These are phyloP conservation scores for Panicum virgatum DNA, from an alignment of 202 grass and related monocot species.

Conservation along the genomic window DNA sequence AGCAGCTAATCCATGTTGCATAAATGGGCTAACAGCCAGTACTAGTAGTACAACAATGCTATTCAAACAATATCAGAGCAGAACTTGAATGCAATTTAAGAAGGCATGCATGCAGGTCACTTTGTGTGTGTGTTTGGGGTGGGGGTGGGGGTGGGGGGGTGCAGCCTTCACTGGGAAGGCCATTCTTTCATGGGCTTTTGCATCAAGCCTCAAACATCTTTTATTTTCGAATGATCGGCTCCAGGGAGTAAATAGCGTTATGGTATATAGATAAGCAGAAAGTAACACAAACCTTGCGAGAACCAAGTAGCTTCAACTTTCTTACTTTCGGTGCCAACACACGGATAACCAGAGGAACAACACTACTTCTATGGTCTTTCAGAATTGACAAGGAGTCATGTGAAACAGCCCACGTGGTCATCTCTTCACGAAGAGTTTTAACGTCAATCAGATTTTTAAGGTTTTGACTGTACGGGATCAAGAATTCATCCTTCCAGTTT, in stretches of 20 bases:
- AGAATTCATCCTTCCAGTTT: conserved; percentile 86
- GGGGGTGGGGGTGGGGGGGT: too few species aligned
- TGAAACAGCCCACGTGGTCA: conserved; percentile 93
- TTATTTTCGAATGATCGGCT: not conserved
- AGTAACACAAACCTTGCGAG: conserved; percentile 75
- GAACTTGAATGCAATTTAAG: not conserved
- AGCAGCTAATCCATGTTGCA: not conserved
- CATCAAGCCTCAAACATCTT: not conserved
- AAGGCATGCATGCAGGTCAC: not conserved
- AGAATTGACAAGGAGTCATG: conserved; percentile 66
- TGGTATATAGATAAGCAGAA: conserved; percentile 13
- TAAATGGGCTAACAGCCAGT: not conserved
- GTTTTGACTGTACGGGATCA: conserved; percentile 63
- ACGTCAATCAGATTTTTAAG: conserved; percentile 69
- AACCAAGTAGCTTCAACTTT: conserved; percentile 86
- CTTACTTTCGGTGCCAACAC: conserved; percentile 81
- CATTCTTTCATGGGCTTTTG: not conserved
- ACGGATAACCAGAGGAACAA: conserved; percentile 82
- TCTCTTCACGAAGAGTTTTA: conserved; percentile 85
- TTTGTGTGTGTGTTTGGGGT: too few species aligned
- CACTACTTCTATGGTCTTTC: conserved; percentile 66
- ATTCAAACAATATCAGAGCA: not conserved
- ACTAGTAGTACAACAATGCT: not conserved
- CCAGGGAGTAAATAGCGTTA: not conserved
- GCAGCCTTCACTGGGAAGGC: not conserved